A percentile compares a stretch with the other conserved stretches of the same genome.
These are phyloP conservation scores for Phoma sp. DNA, from an alignment of 2,329 filamentous ascomycete genomes.

Conservation along the genomic window DNA sequence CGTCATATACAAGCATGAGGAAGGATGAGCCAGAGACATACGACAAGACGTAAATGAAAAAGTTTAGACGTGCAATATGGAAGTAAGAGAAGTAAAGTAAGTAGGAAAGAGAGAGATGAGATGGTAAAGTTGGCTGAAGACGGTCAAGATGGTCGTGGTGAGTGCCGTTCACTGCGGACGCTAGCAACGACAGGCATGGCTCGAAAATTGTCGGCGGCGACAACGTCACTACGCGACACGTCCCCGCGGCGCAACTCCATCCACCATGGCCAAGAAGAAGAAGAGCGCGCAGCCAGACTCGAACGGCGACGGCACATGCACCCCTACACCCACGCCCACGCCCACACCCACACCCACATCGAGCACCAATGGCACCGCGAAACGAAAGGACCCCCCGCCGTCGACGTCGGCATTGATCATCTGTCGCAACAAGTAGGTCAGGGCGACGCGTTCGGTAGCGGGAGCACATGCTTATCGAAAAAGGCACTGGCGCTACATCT, in stretches of 20 bases:
- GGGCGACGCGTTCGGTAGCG: constrained; percentile 12
- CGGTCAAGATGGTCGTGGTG: no score
- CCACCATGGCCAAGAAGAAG: constrained; percentile 46
- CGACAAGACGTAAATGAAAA: no score
- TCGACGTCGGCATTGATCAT: constrained; percentile 50
- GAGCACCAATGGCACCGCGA: not conserved
- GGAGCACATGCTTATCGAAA: constrained; percentile 15
- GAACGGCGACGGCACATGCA: not conserved
- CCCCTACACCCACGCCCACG: no score
- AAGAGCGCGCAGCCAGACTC: constrained; percentile 29
- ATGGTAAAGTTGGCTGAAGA: no score
- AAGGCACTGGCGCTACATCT: constrained; percentile 87
- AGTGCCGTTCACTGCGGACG: no score
- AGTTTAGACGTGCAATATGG: no score
- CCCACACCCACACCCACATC: no score
- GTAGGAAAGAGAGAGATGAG: no score
- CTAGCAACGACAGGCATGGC: constrained; percentile 2
- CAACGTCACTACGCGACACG: constrained; percentile 12
- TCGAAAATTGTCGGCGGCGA: constrained; percentile 7
- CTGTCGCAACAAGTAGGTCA: constrained; percentile 54
- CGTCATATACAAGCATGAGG: no score
- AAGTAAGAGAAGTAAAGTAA: no score
- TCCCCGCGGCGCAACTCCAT: not conserved
- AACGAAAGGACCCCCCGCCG: constrained; percentile 28
- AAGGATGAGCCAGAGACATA: no score